Conservation (phyloP, 1,139 yeast species). For the Geotrichum candidum region DNA sequence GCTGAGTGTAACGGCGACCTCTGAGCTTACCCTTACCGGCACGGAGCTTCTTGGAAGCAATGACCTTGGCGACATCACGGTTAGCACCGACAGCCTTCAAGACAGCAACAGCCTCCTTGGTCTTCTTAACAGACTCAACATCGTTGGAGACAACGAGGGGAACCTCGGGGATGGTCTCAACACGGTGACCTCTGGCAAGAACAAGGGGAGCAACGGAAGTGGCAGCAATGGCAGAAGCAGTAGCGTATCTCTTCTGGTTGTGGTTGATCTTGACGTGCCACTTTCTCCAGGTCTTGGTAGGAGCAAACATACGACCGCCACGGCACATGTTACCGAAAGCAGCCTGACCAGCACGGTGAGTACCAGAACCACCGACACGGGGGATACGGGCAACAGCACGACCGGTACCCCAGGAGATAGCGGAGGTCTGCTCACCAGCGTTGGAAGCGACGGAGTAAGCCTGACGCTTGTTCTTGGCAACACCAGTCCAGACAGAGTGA, state of each 20-base stretch:
- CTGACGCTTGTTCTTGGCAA: constrained; percentile 99
- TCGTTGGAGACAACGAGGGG: constrained; percentile 97
- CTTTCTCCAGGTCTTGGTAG: constrained; percentile 99
- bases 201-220: constrained; percentile 97
- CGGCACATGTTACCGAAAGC: constrained; percentile 99
- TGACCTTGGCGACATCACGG: constrained; percentile 96
- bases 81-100: constrained; percentile 98
- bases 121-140: constrained; percentile 87
- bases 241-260: constrained; percentile 99
- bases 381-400: constrained; percentile 99
- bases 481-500: constrained; percentile 97
- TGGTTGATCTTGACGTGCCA: constrained; percentile 99
- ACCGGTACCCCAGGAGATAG: constrained; percentile 99
- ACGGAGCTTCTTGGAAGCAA: constrained; percentile 97
- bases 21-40: constrained; percentile 99
- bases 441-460: constrained; percentile 98
- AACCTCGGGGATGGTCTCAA: constrained; percentile 96
- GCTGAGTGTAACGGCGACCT: constrained; percentile 99
- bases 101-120: constrained; percentile 98
- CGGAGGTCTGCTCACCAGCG: constrained; percentile 99
- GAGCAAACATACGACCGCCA: constrained; percentile 99
- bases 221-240: constrained; percentile 99
- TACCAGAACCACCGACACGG: constrained; percentile 99
- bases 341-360: constrained; percentile 99
- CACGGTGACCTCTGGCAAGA: constrained; percentile 99